Evolutionary conservation across 345 rosid species (phyloP), one percentile per base, ranked within the genome.

Genomic region (Bruguiera parviflora): DNA sequence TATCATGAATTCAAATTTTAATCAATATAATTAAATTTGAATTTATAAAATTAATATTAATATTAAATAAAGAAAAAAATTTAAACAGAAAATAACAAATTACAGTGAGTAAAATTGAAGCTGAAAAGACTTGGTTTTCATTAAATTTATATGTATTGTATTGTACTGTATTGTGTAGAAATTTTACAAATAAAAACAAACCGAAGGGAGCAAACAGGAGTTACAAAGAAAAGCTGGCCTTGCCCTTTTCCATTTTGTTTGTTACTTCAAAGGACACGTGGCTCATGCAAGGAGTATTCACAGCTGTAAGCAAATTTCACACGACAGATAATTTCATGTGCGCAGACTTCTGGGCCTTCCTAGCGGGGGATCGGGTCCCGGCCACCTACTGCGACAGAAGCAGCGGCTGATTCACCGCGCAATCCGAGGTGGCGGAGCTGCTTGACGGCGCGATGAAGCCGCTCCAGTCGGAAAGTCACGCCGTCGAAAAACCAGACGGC

Each of bases 361-460:
- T 85, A 59, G 65, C 85, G 0, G 76, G 10, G 88, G 82, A 18
- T 92, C 96, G 5, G 68, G 70, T 6, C 73, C 63, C 11, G 57
- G 76, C 2, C 70, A 24, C 87, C 70, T 8, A 68, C 32, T 11
- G 79, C 71, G 3, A 78, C 78, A 37, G 78, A 61, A n/a, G n/a
- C n/a, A 53, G 81, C 71, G 7, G 84, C 86, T 49, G 89, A 86
- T 70, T 92, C 98, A 25, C 89, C 96, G 0, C 89, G 92, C 66
- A 66, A 63, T 24, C 97, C 75, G 55, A 83, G 69, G 51, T 84
- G 88, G 6, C 96, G 82, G n/a, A 90, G 87, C 82, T 88, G 90
- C 81, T 85, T 92, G 59, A 92, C 90, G n/a, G 98, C 88, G 0
- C 90, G 80, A 65, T 90, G 96, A 58, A 90, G 81, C 37, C 88